phyloP scores from a whole-genome alignment of 768 basidiomycete genomes.

The Kwoniella heveanensis region DNA sequence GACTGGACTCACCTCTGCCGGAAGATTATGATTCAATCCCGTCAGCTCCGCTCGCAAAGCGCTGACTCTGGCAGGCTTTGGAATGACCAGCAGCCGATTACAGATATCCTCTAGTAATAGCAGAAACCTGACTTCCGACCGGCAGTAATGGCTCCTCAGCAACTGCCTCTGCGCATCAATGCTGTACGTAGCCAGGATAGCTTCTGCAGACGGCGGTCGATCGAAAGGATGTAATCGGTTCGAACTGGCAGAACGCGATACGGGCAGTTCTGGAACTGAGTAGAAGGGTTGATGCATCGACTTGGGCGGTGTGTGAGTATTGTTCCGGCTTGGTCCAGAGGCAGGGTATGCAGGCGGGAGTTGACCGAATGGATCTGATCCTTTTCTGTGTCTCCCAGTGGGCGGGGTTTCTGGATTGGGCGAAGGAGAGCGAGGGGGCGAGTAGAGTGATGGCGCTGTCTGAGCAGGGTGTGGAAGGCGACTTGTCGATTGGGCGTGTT shows the following conservation, averaged over 20 bases:
- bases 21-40: constrained; percentile 89
- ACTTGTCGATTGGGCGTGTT: background rate
- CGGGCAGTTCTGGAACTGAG: constrained; percentile 48
- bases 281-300: constrained; percentile 42
- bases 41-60: constrained; percentile 96
- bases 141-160: constrained; percentile 81
- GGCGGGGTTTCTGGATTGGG: constrained; percentile 10
- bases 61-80: constrained; percentile 89
- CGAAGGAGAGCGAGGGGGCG: constrained; percentile 22
- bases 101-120: constrained; percentile 87
- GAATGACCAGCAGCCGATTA: constrained; percentile 85
- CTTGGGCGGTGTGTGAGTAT: constrained; percentile 12
- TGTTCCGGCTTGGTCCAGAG: constrained; percentile 9
- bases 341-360: constrained; percentile 9
- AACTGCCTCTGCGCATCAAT: constrained; percentile 68
- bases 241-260: constrained; percentile 18
- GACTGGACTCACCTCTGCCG: constrained; percentile 74
- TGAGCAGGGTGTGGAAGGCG: constrained; percentile 22
- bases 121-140: constrained; percentile 88
- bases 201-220: constrained; percentile 54
- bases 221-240: constrained; percentile 33
- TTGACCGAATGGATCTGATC: constrained; percentile 46
- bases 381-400: constrained; percentile 26
- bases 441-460: constrained; percentile 31
- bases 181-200: constrained; percentile 71